Base-by-base conservation (phyloP, 2,329 filamentous ascomycete species). In the Cladosporium sp. region DNA sequence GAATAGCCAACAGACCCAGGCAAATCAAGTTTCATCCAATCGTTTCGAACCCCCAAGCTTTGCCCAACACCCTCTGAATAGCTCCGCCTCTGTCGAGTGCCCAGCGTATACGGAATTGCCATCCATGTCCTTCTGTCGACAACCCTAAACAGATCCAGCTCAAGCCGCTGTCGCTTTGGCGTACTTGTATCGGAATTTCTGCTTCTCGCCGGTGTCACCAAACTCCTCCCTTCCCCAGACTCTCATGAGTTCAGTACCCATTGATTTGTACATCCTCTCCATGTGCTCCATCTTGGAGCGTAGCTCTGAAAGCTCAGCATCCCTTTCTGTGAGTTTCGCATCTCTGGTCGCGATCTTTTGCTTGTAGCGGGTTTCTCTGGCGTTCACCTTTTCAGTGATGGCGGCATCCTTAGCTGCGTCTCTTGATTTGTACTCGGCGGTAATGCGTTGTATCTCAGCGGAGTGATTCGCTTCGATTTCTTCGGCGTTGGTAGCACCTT, bases 221-320 rank as follows among this genome's bases (percentile, higher is more conserved):
- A 73, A 72, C 63, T 79, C 78, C 61, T 77, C 75, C 49, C 90
- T 86, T 72, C 96, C 92, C 93, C 93, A 97, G 69, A 92, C 91
- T 68, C 90, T 85, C 78, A 93, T 88, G 59, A 97, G 81, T 52
- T 89, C 86, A 59, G 75, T 75, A 5, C 69, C 72, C 73, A 78
- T 73, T 0, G 69, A 62, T 62, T 70, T 71, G 40, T 75, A 70
- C 70, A 78, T 76, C 35, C 69, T 69, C 64, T 72, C 70, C 40
- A 72, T 57, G 53, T 72, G 69, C 40, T 69, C 69, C 28, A 71
- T 44, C 53, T 68, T 71, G 33, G 62, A 64, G 6, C 66, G 65
- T 23, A 70, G 67, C 1, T 70, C 64, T 49, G 72, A 57, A 35
- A 67, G 70, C 49, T 66, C 62, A 37, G 74, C 72, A 49, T 75